phyloP scores from a whole-genome alignment of 768 basidiomycete species.

The Suillus americanus region DNA sequence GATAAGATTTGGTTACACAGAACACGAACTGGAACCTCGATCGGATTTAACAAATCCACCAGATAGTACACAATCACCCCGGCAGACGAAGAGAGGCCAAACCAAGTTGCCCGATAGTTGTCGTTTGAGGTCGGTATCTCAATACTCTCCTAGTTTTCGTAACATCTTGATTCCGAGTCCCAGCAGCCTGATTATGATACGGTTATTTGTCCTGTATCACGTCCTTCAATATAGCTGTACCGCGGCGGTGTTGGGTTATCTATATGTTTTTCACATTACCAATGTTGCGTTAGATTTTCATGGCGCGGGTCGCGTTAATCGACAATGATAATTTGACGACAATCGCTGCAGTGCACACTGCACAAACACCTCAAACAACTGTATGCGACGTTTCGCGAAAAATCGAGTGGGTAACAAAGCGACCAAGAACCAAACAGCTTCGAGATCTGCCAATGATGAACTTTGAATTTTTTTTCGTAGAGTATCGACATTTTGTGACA shows the following conservation, averaged over 20 bases:
- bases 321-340: background rate
- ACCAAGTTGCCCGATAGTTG: background rate
- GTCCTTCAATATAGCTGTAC: background rate
- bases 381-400: slow-evolving; percentile 59
- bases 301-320: background rate
- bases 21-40: background rate
- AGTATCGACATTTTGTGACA: slow-evolving; percentile 18
- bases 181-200: background rate
- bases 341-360: background rate
- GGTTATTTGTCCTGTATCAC: background rate
- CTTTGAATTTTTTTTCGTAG: slow-evolving; percentile 5
- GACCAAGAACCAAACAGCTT: background rate
- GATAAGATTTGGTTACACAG: background rate
- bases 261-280: background rate
- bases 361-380: slow-evolving; percentile 23
- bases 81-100: background rate
- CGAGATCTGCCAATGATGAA: slow-evolving; percentile 3
- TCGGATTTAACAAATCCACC: background rate
- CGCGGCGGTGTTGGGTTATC: background rate
- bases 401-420: background rate
- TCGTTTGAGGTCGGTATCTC: background rate
- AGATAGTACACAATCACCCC: background rate
- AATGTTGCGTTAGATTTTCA: background rate
- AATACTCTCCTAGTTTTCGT: background rate
- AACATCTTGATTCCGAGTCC: background rate